Base-by-base conservation (phyloP, 371 early-diverging fungal species). In the Mucor mucedo region DNA sequence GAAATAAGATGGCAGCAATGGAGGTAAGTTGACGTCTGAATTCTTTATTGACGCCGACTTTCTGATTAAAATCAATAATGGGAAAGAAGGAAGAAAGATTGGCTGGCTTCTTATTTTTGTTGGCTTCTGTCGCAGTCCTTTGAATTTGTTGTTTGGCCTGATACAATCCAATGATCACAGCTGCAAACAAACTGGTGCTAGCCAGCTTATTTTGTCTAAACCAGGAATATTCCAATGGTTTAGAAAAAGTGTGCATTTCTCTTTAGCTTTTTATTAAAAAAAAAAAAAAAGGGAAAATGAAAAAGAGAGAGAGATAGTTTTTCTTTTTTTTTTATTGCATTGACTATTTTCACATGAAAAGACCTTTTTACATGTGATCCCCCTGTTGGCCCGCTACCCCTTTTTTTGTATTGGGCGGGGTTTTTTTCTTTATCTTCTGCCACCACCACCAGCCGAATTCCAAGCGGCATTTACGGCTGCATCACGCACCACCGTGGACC, bases 1-100 rank as follows among this genome's bases (percentile, higher is more conserved):
- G 94, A 55, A 94, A 87, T 59, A 91, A 66, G 69, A 93, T 89
- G 63, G 84, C 78, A 39, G 87, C 80, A 68, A 93, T 83, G 10
- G 90, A 80, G 16, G 75, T 73, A 41, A 93, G 72, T 75, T 92
- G 93, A 41, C 80, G 73, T 55, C 83, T 72, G 66, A 93, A 93
- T 69, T 82, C 85, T 48, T 80, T 75, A 76, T 91, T 81, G 59
- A 89, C 87, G 10, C 86, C 89, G 16, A 89, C 88, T 63, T 83
- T 83, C 44, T 67, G 58, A 27, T 44, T 53, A 16, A 52, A 55
- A 39, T 71, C 74, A 5, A 76, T 68, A 5, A 73, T 56, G 29
- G 78, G 73, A 52, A 80, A 80, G 5, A 75, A 56, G 7, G 32
- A 11, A 30, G 42, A 14, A 16, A 55, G 10, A 29, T 58, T 59